Evolutionary conservation across 2,329 filamentous ascomycete species (phyloP).

Genomic region (Pestalotiopsis sp.): DNA sequence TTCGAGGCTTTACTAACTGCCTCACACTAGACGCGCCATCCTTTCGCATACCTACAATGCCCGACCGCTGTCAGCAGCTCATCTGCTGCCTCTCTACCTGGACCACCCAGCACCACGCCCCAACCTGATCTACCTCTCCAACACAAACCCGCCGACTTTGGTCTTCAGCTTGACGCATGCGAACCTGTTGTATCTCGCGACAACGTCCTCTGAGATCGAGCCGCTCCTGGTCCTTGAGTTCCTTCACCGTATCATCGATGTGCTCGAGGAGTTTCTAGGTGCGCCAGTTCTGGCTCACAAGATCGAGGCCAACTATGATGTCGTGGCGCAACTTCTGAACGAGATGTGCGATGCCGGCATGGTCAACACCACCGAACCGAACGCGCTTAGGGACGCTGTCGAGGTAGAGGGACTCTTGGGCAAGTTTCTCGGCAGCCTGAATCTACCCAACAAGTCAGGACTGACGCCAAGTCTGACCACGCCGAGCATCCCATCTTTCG

Average conservation of each 20-base stretch:
- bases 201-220: slow-evolving; percentile 83
- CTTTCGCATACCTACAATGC: slow-evolving; percentile 88
- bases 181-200: slow-evolving; percentile 82
- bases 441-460: slow-evolving; percentile 64
- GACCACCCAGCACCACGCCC: slow-evolving; percentile 79
- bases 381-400: slow-evolving; percentile 87
- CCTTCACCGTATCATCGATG: slow-evolving; percentile 88
- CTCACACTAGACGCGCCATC: slow-evolving; percentile 69
- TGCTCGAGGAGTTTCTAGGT: slow-evolving; percentile 91
- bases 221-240: slow-evolving; percentile 92
- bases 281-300: slow-evolving; percentile 83
- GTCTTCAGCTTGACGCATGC: slow-evolving; percentile 88
- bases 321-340: slow-evolving; percentile 86
- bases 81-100: slow-evolving; percentile 85
- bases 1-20: slow-evolving; percentile 20
- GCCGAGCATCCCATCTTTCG: slow-evolving; percentile 40
- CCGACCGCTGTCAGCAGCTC: slow-evolving; percentile 73
- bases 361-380: slow-evolving; percentile 89
- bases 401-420: slow-evolving; percentile 90
- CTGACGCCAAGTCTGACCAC: slow-evolving; percentile 40
- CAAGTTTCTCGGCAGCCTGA: slow-evolving; percentile 85
- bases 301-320: slow-evolving; percentile 88
- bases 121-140: slow-evolving; percentile 82
- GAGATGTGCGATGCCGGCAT: slow-evolving; percentile 96
- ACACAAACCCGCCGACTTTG: slow-evolving; percentile 81